Evolutionary conservation across 2,329 filamentous ascomycete genomes (phyloP).

Genomic region (Ceratocystis albifundus): DNA sequence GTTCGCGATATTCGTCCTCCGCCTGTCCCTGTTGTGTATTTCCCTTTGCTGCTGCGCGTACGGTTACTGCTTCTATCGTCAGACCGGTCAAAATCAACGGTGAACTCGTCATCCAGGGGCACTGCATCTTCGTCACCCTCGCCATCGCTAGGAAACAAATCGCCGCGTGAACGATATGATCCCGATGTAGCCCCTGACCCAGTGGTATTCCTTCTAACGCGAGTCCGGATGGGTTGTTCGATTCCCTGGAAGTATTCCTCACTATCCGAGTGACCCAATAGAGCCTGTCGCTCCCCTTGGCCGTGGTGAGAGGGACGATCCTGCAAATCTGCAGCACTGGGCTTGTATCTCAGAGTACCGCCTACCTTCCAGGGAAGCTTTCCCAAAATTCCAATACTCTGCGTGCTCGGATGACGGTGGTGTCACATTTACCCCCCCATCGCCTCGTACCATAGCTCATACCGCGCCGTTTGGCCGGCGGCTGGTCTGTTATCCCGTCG

Average conservation of each 20-base stretch:
- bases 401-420: constrained; percentile 80
- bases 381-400: constrained; percentile 73
- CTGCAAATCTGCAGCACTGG: constrained; percentile 78
- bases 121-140: constrained; percentile 85
- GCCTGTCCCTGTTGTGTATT: constrained; percentile 34
- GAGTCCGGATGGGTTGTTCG: constrained; percentile 26
- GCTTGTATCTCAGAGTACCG: constrained; percentile 72
- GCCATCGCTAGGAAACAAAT: constrained; percentile 78
- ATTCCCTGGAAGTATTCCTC: constrained; percentile 42
- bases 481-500: constrained; percentile 39
- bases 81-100: constrained; percentile 64
- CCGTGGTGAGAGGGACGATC: constrained; percentile 59
- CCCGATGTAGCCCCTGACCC: constrained; percentile 73
- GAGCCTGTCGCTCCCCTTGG: constrained; percentile 53
- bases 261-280: constrained; percentile 39
- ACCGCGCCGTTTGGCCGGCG: constrained; percentile 61
- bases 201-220: constrained; percentile 62
- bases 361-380: constrained; percentile 77
- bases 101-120: constrained; percentile 86
- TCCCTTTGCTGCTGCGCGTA: constrained; percentile 49
- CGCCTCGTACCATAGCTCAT: constrained; percentile 76
- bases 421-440: constrained; percentile 56
- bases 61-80: constrained; percentile 63
- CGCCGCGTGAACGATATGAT: constrained; percentile 75
- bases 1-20: constrained; percentile 37